A percentile compares a stretch with the other conserved stretches of the same genome.
phyloP scores from a whole-genome alignment of 2,329 filamentous ascomycete species.

The Ophidiomyces ophidiicola region DNA sequence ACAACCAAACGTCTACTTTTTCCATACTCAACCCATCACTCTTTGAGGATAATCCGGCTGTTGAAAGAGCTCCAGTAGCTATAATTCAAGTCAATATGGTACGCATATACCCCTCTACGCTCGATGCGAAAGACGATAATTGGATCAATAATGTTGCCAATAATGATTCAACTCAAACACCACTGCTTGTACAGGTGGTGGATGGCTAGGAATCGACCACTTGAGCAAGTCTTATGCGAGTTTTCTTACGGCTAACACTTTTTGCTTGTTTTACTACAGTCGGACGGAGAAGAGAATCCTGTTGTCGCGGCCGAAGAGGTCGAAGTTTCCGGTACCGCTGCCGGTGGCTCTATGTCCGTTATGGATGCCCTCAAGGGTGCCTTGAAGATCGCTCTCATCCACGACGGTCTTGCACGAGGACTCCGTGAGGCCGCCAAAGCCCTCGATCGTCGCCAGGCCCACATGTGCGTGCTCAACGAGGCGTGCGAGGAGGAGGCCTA shows the following conservation, averaged over 20 bases:
- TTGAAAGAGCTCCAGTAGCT: conserved; percentile 22
- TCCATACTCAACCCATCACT: conserved; percentile 21
- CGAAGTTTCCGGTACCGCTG: conserved; percentile 84
- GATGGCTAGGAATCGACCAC: too few relatives aligned
- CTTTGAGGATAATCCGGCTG: conserved; percentile 46
- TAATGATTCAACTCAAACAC: too few relatives aligned
- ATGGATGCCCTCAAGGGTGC: conserved; percentile 98
- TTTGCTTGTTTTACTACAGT: conserved; percentile 42
- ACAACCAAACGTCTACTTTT: neutral
- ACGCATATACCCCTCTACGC: conserved; percentile 16
- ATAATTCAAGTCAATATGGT: conserved; percentile 36
- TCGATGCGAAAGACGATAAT: too few relatives aligned
- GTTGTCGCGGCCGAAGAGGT: conserved; percentile 69
- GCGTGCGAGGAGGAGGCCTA: conserved; percentile 99
- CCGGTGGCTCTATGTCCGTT: conserved; percentile 77
- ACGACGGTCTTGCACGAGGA: conserved; percentile 97
- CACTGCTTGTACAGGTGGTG: too few relatives aligned
- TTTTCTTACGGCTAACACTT: neutral
- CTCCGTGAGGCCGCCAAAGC: conserved; percentile 98
- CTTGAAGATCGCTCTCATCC: conserved; percentile 95
- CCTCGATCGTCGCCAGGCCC: conserved; percentile 93
- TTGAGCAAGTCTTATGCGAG: too few relatives aligned
- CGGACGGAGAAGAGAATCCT: conserved; percentile 99
- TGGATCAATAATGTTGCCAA: too few relatives aligned
- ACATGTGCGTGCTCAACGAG: conserved; percentile 99